Conservation (phyloP, 345 rosid genomes). For the Cochlearia excelsa region DNA sequence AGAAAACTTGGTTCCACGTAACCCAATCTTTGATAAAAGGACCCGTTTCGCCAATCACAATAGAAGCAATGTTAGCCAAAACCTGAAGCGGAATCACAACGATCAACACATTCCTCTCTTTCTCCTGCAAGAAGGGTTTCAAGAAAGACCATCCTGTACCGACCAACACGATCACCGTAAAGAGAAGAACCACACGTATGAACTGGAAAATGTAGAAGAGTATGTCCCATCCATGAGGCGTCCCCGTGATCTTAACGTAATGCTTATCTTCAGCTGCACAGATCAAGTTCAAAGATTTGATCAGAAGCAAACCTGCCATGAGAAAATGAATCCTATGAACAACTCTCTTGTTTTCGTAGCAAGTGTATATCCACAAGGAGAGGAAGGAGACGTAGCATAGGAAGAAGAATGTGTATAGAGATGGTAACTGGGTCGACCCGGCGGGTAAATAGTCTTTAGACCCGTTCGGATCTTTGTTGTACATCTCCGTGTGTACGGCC, state of each 20-base stretch:
- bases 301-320: slow-evolving; percentile 68
- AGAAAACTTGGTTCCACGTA: slow-evolving; percentile 91
- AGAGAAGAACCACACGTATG: slow-evolving; percentile 76
- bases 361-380: slow-evolving; percentile 60
- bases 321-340: slow-evolving; percentile 85
- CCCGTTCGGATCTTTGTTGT: slow-evolving; percentile 56
- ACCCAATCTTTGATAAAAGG: slow-evolving; percentile 87
- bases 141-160: slow-evolving; percentile 99
- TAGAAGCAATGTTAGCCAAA: slow-evolving; percentile 77
- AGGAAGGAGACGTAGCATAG: slow-evolving; percentile 56
- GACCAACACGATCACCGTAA: slow-evolving; percentile 86
- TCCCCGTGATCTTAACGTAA: slow-evolving; percentile 80
- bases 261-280: slow-evolving; percentile 91
- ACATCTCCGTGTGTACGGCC: slow-evolving; percentile 73
- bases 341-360: slow-evolving; percentile 45
- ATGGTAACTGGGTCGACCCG: slow-evolving; percentile 72
- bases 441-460: slow-evolving; percentile 71
- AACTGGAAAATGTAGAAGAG: slow-evolving; percentile 86
- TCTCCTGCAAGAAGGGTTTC: slow-evolving; percentile 93
- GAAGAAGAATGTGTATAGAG: slow-evolving; percentile 56
- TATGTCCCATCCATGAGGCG: slow-evolving; percentile 97
- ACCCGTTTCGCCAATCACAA: slow-evolving; percentile 93
- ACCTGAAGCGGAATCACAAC: slow-evolving; percentile 96
- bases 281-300: slow-evolving; percentile 84
- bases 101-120: slow-evolving; percentile 95